These are phyloP conservation scores for Jackrogersella multiformis DNA, from an alignment of 495 filamentous ascomycete genomes.

Conservation along the genomic window DNA sequence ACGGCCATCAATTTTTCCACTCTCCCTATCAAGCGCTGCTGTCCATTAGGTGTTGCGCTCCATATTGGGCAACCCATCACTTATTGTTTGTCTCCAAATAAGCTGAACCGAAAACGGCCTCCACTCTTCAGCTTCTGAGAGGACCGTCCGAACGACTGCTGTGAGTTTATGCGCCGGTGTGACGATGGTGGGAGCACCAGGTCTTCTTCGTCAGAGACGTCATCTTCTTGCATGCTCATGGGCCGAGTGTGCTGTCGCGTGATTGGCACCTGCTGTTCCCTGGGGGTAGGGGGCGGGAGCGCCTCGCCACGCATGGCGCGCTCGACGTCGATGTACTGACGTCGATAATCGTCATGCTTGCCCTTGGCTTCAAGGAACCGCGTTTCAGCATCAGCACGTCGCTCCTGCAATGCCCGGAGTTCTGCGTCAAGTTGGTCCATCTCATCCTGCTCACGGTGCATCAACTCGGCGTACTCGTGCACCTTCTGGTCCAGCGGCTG, in stretches of 20 bases:
- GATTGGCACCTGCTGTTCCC: slow-evolving; percentile 37
- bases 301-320: slow-evolving; percentile 43
- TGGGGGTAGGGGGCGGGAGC: slow-evolving; percentile 24
- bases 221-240: slow-evolving; percentile 44
- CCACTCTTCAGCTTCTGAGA: slow-evolving; percentile 42
- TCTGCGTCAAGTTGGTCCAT: slow-evolving; percentile 45
- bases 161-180: slow-evolving; percentile 45
- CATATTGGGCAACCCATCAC: neutral
- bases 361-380: slow-evolving; percentile 45
- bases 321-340: slow-evolving; percentile 43
- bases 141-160: slow-evolving; percentile 44
- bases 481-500: slow-evolving; percentile 46
- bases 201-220: slow-evolving; percentile 41
- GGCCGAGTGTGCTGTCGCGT: slow-evolving; percentile 38
- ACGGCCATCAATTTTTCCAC: neutral
- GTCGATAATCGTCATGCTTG: slow-evolving; percentile 47
- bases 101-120: slow-evolving; percentile 45
- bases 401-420: slow-evolving; percentile 40
- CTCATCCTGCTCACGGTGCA: slow-evolving; percentile 44
- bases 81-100: slow-evolving; percentile 39
- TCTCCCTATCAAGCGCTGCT: neutral
- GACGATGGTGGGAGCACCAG: slow-evolving; percentile 35
- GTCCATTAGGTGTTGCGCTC: neutral
- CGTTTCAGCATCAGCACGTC: slow-evolving; percentile 41
- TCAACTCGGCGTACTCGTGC: slow-evolving; percentile 42